Base-by-base conservation (phyloP, 2,329 filamentous ascomycete genomes). In the Lachnellula hyalina region DNA sequence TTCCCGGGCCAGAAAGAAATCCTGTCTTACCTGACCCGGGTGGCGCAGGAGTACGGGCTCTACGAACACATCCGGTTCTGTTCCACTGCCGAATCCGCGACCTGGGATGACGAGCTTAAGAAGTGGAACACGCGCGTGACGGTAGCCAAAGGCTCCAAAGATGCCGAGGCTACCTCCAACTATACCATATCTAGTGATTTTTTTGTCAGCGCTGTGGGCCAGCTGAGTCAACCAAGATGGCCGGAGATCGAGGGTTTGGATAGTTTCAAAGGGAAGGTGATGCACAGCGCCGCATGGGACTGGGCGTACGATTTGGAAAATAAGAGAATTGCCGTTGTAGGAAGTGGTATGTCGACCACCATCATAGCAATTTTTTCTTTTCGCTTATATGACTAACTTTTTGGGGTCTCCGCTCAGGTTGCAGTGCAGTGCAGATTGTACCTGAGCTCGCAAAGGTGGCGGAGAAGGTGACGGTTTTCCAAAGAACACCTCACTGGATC, bases 1-100 rank as follows among this genome's bases (percentile, higher is more conserved):
- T 83, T 82, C 59, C 78, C 81, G 0, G 77, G 78, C 0, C 80
- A 84, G 61, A 78, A 82, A 62, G 81, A 84, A 63, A 80, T 84
- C 21, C 70, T 77, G 69, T 68, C 70, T n/a, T 83, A 84, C 58
- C 71, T 84, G 2, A 73, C 75, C 47, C 66, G 68, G 1, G 70
- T 81, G 6, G 79, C 79, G 2, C 71, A 77, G 58, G 77, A 82
- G 57, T 77, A 77, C 62, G 68, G 75, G 7, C 72, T 84, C 12
- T 52, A 46, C 41, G 36, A 47, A 17, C 28, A 52, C 28, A 47
- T 56, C 28, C 50, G 54, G 9, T 56, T 56, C n/a, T 49, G 47
- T 21, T 46, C 49, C 12, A 32, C 25, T 5, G 50, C 53, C 1
- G 54, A 56, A 38, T 50, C 49, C 15, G 44, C 51, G 19, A 19